Evolutionary conservation across 2,329 filamentous ascomycete species (phyloP), one percentile per base, ranked within the genome.

Genomic region (Arachnomyces sp.): DNA sequence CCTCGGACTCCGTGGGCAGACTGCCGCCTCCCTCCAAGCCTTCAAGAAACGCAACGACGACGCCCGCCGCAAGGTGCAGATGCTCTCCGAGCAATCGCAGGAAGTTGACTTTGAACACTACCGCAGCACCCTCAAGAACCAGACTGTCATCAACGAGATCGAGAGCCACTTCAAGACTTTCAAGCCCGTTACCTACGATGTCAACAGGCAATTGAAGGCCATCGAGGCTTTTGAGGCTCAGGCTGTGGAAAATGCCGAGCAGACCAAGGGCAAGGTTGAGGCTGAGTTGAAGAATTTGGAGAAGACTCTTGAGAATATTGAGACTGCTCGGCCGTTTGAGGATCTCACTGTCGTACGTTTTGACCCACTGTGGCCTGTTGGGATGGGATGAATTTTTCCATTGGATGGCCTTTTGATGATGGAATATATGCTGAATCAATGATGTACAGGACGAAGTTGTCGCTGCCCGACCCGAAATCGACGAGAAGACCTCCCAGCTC

Each of bases 1-100:
- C 63, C 88, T 98, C 60, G 90, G 90, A 67, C 87, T 98, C 68
- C 86, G 86, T 68, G 92, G 92, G 67, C 85, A 88, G 74, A 98
- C 92, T 55, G 89, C 86, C 55, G 72, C 82, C 59, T 84, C 90
- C 48, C 87, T 98, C 48, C 83, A 90, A 67, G 79, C 86, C 53
- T 98, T 98, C 83, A 98, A 98, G 81, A 92, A 94, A 81, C 89
- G 92, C 73, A 95, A 96, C 77, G 92, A 98, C 66, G 89, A 95
- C 66, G 90, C 87, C 64, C 89, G 90, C 71, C 90, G 92, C 74
- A 90, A 90, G 73, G 77, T 98, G 47, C 80, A 84, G 68, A 59
- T 79, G 48, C 86, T 98, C 44, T 81, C 79, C 49, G 87, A 94
- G 70, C 81, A 84, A 65, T 73, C 90, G 51, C 86, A 87, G 60